Conservation (phyloP, 371 early-diverging fungal genomes). For the Mortierella polycephala region DNA sequence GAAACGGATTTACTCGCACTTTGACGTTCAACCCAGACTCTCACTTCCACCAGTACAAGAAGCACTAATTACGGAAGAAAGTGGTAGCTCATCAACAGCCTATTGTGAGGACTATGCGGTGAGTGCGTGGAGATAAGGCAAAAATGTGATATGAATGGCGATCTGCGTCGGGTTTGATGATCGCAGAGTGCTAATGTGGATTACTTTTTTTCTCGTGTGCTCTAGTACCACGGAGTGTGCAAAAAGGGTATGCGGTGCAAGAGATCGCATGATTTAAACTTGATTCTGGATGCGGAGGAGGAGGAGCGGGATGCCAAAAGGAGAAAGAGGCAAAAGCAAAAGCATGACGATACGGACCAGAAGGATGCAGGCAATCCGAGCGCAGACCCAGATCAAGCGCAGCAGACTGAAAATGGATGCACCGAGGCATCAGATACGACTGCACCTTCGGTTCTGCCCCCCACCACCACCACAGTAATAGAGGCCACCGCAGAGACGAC, state of each 20-base stretch:
- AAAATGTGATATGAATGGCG: background rate
- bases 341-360: background rate
- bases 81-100: background rate
- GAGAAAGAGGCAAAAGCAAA: conserved; percentile 27
- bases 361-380: conserved; percentile 1
- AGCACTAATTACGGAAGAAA: background rate
- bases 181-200: background rate
- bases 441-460: too few species aligned
- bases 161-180: background rate
- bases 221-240: conserved; percentile 80
- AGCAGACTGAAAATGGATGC: too few species aligned
- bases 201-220: background rate
- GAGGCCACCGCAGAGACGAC: background rate
- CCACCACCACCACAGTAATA: too few species aligned
- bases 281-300: conserved; percentile 80
- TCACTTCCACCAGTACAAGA: conserved; percentile 5
- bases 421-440: too few species aligned
- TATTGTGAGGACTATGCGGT: conserved; percentile 49
- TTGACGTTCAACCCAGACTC: conserved; percentile 33
- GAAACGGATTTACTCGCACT: conserved; percentile 20
- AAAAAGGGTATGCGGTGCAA: conserved; percentile 66
- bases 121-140: conserved; percentile 6
- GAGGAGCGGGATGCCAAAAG: conserved; percentile 38
- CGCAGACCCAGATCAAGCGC: background rate
- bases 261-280: conserved; percentile 81